A percentile compares a stretch with the other conserved stretches of the same genome.
phyloP scores from a whole-genome alignment of 2,329 filamentous ascomycete genomes.

The Aureobasidium sp. region DNA sequence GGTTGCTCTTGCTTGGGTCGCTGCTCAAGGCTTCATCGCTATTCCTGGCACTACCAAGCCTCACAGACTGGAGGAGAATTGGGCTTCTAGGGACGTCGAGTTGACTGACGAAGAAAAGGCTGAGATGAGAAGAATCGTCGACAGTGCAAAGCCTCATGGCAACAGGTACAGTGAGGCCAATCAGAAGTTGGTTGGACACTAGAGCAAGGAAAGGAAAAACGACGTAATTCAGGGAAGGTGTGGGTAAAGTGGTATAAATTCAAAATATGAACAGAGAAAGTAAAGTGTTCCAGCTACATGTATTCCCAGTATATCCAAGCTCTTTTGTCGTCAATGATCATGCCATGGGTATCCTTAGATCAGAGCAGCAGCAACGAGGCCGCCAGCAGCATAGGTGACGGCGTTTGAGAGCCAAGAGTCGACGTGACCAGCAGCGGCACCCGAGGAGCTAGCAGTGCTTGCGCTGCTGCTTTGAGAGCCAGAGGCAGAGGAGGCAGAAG shows the following conservation, averaged over 20 bases:
- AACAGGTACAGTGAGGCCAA: slow-evolving; percentile 27
- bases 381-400: slow-evolving; percentile 11
- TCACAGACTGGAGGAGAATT: slow-evolving; percentile 22
- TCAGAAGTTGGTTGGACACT: slow-evolving; percentile 16
- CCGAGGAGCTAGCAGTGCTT: slow-evolving; percentile 12
- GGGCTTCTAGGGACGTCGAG: slow-evolving; percentile 19
- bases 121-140: slow-evolving; percentile 36
- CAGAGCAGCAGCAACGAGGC: slow-evolving; percentile 4
- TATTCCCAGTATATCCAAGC: background rate
- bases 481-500: background rate
- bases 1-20: slow-evolving; percentile 22
- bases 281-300: background rate
- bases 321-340: background rate
- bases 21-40: slow-evolving; percentile 23
- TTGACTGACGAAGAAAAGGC: slow-evolving; percentile 34
- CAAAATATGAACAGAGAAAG: slow-evolving; percentile 6
- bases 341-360: background rate
- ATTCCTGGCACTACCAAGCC: slow-evolving; percentile 22
- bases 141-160: slow-evolving; percentile 33
- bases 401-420: slow-evolving; percentile 13
- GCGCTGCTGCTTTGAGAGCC: background rate
- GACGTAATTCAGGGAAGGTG: background rate
- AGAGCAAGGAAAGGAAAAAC: background rate
- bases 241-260: background rate
- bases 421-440: slow-evolving; percentile 6